A percentile compares a stretch with the other conserved stretches of the same genome.
Conservation (phyloP, 768 basidiomycete species). For the Flagelloscypha sp. region DNA sequence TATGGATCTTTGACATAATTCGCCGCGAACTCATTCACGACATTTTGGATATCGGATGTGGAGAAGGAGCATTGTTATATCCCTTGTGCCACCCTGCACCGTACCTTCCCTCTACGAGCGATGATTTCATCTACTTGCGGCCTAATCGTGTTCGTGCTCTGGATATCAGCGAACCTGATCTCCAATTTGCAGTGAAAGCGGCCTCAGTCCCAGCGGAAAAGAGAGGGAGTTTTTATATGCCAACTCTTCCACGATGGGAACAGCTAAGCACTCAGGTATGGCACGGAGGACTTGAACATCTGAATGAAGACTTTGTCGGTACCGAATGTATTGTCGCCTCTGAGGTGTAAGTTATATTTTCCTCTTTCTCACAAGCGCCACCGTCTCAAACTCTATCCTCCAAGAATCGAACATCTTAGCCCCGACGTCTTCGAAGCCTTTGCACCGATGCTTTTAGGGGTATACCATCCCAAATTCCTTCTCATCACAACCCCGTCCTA, state of each 20-base stretch:
- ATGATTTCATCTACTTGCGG: slow-evolving; percentile 52
- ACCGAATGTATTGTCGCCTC: slow-evolving; percentile 68
- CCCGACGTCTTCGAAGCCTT: slow-evolving; percentile 51
- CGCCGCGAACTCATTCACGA: slow-evolving; percentile 47
- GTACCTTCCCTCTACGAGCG: slow-evolving; percentile 39
- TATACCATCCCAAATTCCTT: slow-evolving; percentile 66
- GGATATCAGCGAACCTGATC: slow-evolving; percentile 49
- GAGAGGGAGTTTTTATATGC: slow-evolving; percentile 8
- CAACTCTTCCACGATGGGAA: slow-evolving; percentile 54
- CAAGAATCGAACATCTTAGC: slow-evolving; percentile 74
- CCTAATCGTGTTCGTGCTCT: slow-evolving; percentile 53
- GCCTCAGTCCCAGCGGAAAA: slow-evolving; percentile 24
- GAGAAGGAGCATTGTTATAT: slow-evolving; percentile 65
- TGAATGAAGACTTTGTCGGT: slow-evolving; percentile 58
- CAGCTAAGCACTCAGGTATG: slow-evolving; percentile 57
- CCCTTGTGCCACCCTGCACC: slow-evolving; percentile 70
- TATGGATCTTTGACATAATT: slow-evolving; percentile 62
- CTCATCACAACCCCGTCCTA: slow-evolving; percentile 84
- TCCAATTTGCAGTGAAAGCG: slow-evolving; percentile 46
- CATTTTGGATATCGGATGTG: slow-evolving; percentile 80
- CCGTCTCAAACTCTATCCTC: slow-evolving; percentile 6
- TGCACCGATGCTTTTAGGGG: slow-evolving; percentile 64
- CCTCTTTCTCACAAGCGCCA: slow-evolving; percentile 3
- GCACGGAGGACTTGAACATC: slow-evolving; percentile 62
- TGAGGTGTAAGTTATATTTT: slow-evolving; percentile 58